Base-by-base conservation (phyloP, 257 asterid species). In the Vinca minor region DNA sequence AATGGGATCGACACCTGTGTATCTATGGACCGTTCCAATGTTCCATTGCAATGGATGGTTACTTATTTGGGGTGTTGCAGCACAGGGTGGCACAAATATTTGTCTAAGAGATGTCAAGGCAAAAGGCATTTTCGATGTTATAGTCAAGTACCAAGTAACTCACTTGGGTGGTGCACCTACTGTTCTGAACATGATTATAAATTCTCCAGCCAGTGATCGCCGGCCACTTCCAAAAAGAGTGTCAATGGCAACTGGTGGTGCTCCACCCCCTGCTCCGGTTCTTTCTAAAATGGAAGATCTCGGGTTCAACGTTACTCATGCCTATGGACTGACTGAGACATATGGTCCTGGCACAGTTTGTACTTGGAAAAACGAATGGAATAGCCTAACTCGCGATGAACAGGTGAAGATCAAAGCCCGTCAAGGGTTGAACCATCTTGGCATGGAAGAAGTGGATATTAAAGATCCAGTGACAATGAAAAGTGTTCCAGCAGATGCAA, bases 41-140 rank as follows among this genome's bases (percentile, higher is more conserved):
- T 86, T 89, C 79, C 95, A 89, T 66, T 86, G 95, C 81, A 89
- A 89, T 35, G 96, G 96, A 2, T 89, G 91, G 96, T 86, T 95
- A 4, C 84, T 89, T 81, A 78, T 95, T 0, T 89, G 95, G 96
- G 96, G 94, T 0, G 71, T 85, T 25, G 84, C 96, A 4, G 96
- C 96, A 9, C 81, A 95, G 3, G 96, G 95, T 14, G 96, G 96
- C 14, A 87, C 91, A 3, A 89, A 85, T 62, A 85, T 89, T 36
- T 89, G 94, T 77, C 87, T 89, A 63, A 85, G 96, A 56, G 75
- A 62, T 76, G 82, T 91, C 1, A 59, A 85, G 10, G 88, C 96
- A 0, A 62, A 47, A 3, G 91, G 87, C 61, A 89, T 87, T 72
- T 87, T 80, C 77, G 62, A 66, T 1, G 75, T 31, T 77, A 87